Evolutionary conservation across 805 yeast genomes (phyloP), one percentile per base, ranked within the genome.

Genomic region (Kuraishia capsulata): DNA sequence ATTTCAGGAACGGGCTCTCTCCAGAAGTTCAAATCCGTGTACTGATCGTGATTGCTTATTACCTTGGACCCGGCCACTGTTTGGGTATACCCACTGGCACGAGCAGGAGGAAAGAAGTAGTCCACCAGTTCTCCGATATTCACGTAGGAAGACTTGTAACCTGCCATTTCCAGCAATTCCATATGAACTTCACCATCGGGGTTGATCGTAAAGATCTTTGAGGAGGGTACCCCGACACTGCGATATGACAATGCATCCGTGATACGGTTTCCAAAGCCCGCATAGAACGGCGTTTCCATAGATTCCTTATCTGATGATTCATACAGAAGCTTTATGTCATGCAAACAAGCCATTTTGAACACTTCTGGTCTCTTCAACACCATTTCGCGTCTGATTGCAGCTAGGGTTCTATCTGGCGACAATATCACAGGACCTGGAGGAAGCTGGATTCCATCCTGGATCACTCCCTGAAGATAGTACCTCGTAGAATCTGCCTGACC

Each of bases 141-240:
- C 37, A 92, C 76, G 56, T 92, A 92, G 0, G 95, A 79, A 38
- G 92, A 80, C 53, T 75, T 83, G 57, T 84, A 86, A 2, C 98
- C 98, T 0, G 97, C 94, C 52, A 92, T 67, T 55, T 92, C 97
- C 39, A 92, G 66, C 45, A 92, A 69, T 59, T 92, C 98, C 95
- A 92, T 83, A 64, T 87, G 96, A 31, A 92, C 98, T 47, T 92
- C 97, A 2, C 97, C 96, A 44, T 85, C 87, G 2, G 97, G 89
- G 52, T 92, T 90, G 50, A 92, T 92, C 5, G 98, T 92, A 55
- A 92, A 92, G 30, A 92, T 89, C 44, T 96, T 69, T 30, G 96
- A 90, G 16, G 94, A 78, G 2, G 98, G 97, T 8, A 92, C 84
- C 4, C 92, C 88, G 5, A 92, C 97, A 8, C 88, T 82, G 49